phyloP scores from a whole-genome alignment of 2,329 filamentous ascomycete species.

The Chalara sp. region DNA sequence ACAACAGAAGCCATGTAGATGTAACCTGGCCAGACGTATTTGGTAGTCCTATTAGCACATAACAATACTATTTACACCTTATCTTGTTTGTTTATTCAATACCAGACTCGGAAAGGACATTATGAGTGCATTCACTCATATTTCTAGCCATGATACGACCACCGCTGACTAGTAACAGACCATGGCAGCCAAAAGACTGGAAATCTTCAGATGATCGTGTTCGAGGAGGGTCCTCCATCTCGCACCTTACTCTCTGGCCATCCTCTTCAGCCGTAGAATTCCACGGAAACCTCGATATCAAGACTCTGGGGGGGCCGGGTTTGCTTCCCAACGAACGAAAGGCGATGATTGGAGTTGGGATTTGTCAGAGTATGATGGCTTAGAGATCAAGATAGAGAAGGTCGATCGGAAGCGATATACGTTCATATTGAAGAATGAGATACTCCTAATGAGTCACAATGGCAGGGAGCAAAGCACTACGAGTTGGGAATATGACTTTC shows the following conservation, averaged over 20 bases:
- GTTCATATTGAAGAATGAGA: conserved; percentile 65
- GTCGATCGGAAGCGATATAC: conserved; percentile 65
- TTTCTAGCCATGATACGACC: not conserved
- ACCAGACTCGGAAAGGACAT: too few species aligned
- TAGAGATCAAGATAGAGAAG: conserved; percentile 45
- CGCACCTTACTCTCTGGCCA: conserved; percentile 35
- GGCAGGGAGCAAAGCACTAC: conserved; percentile 66
- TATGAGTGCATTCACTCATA: not conserved
- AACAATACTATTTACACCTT: conserved; percentile 3
- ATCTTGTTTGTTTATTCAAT: conserved; percentile 3
- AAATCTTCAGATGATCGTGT: conserved; percentile 68
- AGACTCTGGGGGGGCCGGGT: conserved; percentile 74
- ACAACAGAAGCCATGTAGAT: too few species aligned
- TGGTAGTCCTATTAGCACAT: too few species aligned
- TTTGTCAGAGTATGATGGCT: conserved; percentile 53
- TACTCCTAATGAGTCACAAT: conserved; percentile 49
- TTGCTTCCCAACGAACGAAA: conserved; percentile 69
- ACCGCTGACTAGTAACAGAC: conserved; percentile 32
- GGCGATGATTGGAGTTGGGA: conserved; percentile 53
- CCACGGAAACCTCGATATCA: conserved; percentile 64
- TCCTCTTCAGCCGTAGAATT: conserved; percentile 41
- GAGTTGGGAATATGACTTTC: conserved; percentile 70
- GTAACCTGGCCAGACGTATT: too few species aligned
- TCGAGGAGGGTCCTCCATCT: conserved; percentile 63
- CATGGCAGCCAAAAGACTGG: conserved; percentile 57